A percentile compares a stretch with the other conserved stretches of the same genome.
These are phyloP conservation scores for Fusarium continuum DNA, from an alignment of 2,329 filamentous ascomycete genomes.

Conservation along the genomic window DNA sequence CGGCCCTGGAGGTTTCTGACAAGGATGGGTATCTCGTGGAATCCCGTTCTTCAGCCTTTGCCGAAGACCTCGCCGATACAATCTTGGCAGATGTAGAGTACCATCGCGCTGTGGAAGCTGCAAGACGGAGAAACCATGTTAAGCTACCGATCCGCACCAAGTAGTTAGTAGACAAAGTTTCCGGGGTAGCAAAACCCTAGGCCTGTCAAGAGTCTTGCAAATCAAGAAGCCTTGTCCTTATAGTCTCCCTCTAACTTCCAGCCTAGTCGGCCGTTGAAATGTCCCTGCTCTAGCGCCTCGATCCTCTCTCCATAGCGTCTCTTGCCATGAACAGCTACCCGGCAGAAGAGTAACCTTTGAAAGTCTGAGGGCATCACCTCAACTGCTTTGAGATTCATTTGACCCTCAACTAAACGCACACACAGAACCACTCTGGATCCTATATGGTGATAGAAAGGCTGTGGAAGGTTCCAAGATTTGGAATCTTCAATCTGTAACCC, in stretches of 20 bases:
- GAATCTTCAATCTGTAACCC: neutral
- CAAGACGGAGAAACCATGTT: constrained; percentile 23
- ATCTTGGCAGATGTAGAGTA: constrained; percentile 16
- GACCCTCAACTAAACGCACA: constrained; percentile 17
- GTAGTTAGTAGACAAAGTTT: neutral
- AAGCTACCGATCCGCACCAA: constrained; percentile 10
- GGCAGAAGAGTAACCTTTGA: constrained; percentile 32
- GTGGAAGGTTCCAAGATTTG: constrained; percentile 22
- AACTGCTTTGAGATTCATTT: constrained; percentile 25
- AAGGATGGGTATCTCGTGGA: neutral
- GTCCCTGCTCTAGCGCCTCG: constrained; percentile 19
- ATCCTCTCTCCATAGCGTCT: constrained; percentile 27
- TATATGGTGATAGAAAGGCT: constrained; percentile 33
- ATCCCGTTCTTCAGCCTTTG: neutral
- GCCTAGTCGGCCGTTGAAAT: constrained; percentile 20
- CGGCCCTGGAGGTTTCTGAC: constrained; percentile 22
- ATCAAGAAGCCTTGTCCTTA: neutral
- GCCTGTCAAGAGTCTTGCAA: neutral
- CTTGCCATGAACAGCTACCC: constrained; percentile 29
- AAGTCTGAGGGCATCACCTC: constrained; percentile 24
- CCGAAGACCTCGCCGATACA: neutral
- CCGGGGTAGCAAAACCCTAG: neutral
- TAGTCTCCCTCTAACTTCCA: neutral
- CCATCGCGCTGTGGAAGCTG: constrained; percentile 24
- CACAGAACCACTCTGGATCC: constrained; percentile 25